Evolutionary conservation across 164 flowering plant species (phyloP), one percentile per base, ranked within the genome.

Genomic region (Stephania cephalantha): DNA sequence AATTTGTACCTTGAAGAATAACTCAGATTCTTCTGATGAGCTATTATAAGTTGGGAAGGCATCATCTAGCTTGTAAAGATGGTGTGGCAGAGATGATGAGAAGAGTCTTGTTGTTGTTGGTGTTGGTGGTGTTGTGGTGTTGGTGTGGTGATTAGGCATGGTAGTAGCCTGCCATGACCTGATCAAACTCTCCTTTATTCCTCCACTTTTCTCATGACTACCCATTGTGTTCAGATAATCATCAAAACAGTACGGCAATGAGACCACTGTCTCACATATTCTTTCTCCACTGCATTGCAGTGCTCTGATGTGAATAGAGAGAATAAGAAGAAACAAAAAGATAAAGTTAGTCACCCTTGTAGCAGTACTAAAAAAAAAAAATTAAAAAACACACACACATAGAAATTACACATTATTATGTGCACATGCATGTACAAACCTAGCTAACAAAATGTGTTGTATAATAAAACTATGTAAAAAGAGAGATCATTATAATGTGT

Each of bases 181-280:
- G 79, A 85, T 12, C 20, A 46, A 68, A 45, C 74, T 73, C 76
- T 77, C 83, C 76, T 78, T 78, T 77, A 81, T 77, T 82, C 83
- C 80, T 35, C 20, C 46, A 64, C 63, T 73, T 65, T 74, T 73
- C 76, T 74, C 82, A 76, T 35, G 42, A 35, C 25, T 25, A 25
- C 44, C 72, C 69, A 44, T 29, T 17, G 61, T 77, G 29, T 73
- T 74, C 78, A 80, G 68, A 82, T 82, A 78, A 86, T 83, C 85
- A 82, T 85, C 81, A 81, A 79, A 79, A 75, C 64, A 65, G 87
- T 84, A 86, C 84, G 87, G 82, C 68, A 61, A 76, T 68, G 84
- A 10, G 74, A 69, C 89, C 74, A 35, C 42, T 2, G 84, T 73
- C 70, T 78, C 87, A 78, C 71, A 78, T 79, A 79, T 83, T 84